Base-by-base conservation (phyloP, 768 basidiomycete species). In the Tephrocybe sp. region DNA sequence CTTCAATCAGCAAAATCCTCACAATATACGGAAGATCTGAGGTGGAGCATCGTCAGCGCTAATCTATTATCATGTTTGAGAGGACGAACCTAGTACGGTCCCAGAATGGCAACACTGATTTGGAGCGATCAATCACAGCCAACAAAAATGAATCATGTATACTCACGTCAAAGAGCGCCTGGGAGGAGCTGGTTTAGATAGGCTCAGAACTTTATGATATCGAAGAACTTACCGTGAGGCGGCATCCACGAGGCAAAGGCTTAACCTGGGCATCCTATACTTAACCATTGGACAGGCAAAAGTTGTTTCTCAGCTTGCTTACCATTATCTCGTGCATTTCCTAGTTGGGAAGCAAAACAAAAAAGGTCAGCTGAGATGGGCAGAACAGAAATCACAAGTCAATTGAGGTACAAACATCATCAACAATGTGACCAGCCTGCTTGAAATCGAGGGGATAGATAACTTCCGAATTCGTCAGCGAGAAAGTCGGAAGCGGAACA, bases 401-500 rank as follows among this genome's bases (percentile, higher is more conserved):
- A 31, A 18, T 24, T 18, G 25, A 23, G 34, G 22, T n/a, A 36
- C 74, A 10, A 43, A 78, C 79, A 62, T 81, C 78, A 58, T 81
- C 95, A 15, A 92, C 69, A 47, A 99, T 94, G 47, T 87, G 76
- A 0, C 92, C 90, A 0, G 72, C 71, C 34, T 71, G 67, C 70
- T 89, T 78, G 72, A 83, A 90, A 66, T 99, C 95, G 16, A 94
- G 63, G 0, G 95, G 97, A 62, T 84, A 97, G 57, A 98, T 94
- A 21, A 85, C 88, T 87, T 51, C 1, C 25, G 31, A 1, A 24
- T 41, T 25, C 21, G n/a, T 49, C 8, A 54, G 34, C 6, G 23
- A 27, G n/a, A 21, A 44, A 19, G 18, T 24, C 4, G 12, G 18
- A 13, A 9, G 2, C 13, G 9, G 31, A 1, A 33, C 15, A n/a